Percentiles rank a stretch among this genome's conserved stretches.
phyloP scores from a whole-genome alignment of 1,284 basidiomycete species.

The Singerocomus inundabilis region DNA sequence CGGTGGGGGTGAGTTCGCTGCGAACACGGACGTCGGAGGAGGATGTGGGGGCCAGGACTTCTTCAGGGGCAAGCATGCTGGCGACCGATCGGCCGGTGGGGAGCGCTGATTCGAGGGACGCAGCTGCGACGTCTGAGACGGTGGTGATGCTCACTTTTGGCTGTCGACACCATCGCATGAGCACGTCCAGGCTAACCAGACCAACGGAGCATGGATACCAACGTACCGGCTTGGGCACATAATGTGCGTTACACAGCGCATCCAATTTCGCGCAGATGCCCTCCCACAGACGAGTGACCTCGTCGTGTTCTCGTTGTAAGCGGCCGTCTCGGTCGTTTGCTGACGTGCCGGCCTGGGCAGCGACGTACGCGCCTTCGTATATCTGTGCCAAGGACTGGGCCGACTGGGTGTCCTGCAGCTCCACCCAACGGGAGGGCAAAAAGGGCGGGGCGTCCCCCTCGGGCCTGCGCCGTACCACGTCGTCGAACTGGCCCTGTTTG shows the following conservation, averaged over 20 bases:
- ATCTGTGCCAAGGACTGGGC: constrained; percentile 91
- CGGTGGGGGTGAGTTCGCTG: constrained; percentile 82
- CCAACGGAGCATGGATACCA: neutral
- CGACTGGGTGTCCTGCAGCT: constrained; percentile 87
- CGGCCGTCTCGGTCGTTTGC: constrained; percentile 86
- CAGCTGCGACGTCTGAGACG: constrained; percentile 79
- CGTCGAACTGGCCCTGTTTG: constrained; percentile 85
- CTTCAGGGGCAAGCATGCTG: constrained; percentile 91
- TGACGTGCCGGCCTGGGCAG: constrained; percentile 52
- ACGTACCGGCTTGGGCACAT: constrained; percentile 88
- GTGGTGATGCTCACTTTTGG: constrained; percentile 91
- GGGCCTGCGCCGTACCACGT: constrained; percentile 80
- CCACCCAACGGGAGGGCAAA: constrained; percentile 86
- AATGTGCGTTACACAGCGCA: constrained; percentile 93
- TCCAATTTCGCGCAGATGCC: constrained; percentile 88
- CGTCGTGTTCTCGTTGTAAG: constrained; percentile 85
- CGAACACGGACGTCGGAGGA: constrained; percentile 57
- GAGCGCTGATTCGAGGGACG: constrained; percentile 88
- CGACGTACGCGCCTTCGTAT: constrained; percentile 91
- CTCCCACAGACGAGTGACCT: constrained; percentile 83
- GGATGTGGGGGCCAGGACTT: constrained; percentile 70
- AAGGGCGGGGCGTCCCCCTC: constrained; percentile 79
- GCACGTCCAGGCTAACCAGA: neutral
- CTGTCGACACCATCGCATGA: constrained; percentile 38
- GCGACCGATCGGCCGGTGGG: constrained; percentile 77